Conservation (phyloP, 495 filamentous ascomycete species). For the Immersiella caudata region DNA sequence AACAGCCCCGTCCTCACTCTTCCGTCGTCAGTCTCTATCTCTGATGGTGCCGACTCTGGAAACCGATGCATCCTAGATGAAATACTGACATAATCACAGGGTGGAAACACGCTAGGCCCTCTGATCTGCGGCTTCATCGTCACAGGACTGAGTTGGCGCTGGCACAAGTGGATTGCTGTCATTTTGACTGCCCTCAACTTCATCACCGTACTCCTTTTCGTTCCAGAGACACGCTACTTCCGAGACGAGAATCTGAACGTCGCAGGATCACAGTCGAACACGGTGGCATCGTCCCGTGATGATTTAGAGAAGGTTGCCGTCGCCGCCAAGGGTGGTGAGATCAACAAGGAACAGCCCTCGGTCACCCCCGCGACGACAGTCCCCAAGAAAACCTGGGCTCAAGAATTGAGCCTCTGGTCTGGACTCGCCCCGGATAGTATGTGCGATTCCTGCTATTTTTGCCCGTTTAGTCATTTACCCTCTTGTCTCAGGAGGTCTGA, state of each 20-base stretch:
- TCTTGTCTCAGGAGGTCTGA: too few species aligned
- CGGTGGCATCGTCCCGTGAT: constrained; percentile 8
- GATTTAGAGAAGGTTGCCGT: constrained; percentile 7
- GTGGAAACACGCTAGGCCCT: constrained; percentile 44
- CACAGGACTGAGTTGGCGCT: constrained; percentile 43
- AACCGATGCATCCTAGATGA: too few species aligned
- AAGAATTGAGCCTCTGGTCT: constrained; percentile 37
- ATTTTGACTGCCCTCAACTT: constrained; percentile 40
- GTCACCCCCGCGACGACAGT: background rate
- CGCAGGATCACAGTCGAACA: background rate
- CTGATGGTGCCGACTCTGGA: too few species aligned
- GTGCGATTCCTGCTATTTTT: too few species aligned
- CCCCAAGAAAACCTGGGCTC: constrained; percentile 32
- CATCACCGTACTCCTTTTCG: constrained; percentile 39
- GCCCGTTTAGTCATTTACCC: too few species aligned
- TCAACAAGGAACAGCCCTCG: background rate
- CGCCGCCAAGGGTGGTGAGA: background rate
- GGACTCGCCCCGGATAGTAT: constrained; percentile 28
- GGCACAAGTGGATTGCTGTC: constrained; percentile 43
- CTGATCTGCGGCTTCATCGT: constrained; percentile 46
- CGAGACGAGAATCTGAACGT: constrained; percentile 30
- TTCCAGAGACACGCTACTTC: constrained; percentile 47
- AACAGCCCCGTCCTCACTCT: too few species aligned
- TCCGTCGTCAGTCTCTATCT: too few species aligned
- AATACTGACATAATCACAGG: constrained; percentile 2